Conservation (phyloP, 225 moss, liverwort and hornwort species). For the Physcomitrellopsis africana region DNA sequence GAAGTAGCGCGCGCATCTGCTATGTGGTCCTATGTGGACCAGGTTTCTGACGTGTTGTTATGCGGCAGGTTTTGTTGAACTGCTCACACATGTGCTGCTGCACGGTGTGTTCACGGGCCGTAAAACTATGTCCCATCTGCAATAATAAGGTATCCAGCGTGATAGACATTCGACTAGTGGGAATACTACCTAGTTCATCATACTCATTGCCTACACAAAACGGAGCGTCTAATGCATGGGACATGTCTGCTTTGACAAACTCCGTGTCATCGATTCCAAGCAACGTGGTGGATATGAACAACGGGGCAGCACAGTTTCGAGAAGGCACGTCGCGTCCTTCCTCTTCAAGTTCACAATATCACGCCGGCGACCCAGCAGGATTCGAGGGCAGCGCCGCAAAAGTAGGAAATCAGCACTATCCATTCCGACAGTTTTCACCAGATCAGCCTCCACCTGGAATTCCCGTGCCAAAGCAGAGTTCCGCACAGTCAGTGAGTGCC, state of each 20-base stretch:
- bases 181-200: slow-evolving; percentile 31
- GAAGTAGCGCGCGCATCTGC: neutral
- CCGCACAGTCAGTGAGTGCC: slow-evolving; percentile 22
- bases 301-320: slow-evolving; percentile 31
- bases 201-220: slow-evolving; percentile 39
- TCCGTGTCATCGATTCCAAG: slow-evolving; percentile 28
- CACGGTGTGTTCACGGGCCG: slow-evolving; percentile 52
- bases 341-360: slow-evolving; percentile 36
- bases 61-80: slow-evolving; percentile 48
- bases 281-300: slow-evolving; percentile 27
- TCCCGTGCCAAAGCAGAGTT: slow-evolving; percentile 37
- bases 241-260: slow-evolving; percentile 29
- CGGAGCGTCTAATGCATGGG: slow-evolving; percentile 31
- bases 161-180: slow-evolving; percentile 57
- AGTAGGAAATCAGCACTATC: slow-evolving; percentile 32
- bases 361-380: slow-evolving; percentile 28
- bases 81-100: slow-evolving; percentile 67
- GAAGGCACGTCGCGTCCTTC: slow-evolving; percentile 32
- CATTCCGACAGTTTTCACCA: slow-evolving; percentile 38
- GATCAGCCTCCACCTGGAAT: slow-evolving; percentile 52
- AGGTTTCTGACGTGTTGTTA: slow-evolving; percentile 13
- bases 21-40: neutral
- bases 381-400: slow-evolving; percentile 35
- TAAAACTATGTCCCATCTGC: slow-evolving; percentile 52
- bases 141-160: slow-evolving; percentile 49